These are phyloP conservation scores for Neurospora intermedia DNA, from an alignment of 495 filamentous ascomycete species.

Conservation along the genomic window DNA sequence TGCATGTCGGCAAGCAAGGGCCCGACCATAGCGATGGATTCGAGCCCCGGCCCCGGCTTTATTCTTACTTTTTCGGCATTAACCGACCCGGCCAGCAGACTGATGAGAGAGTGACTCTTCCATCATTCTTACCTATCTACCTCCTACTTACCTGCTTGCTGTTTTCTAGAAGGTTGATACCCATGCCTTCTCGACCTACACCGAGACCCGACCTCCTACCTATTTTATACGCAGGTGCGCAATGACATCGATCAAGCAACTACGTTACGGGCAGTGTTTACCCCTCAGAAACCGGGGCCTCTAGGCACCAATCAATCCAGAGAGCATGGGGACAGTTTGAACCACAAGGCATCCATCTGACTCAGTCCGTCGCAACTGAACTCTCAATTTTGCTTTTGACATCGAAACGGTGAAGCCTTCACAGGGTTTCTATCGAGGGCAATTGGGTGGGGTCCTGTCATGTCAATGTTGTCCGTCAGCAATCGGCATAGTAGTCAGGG, in stretches of 20 bases:
- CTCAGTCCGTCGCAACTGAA: neutral
- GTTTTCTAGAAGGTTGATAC: neutral
- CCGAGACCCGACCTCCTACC: neutral
- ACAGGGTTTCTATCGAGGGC: neutral
- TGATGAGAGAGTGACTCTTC: neutral
- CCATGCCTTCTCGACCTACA: neutral
- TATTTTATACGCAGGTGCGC: neutral
- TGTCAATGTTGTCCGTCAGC: neutral
- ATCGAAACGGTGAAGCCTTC: neutral
- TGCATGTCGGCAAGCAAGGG: neutral
- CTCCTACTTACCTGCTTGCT: neutral
- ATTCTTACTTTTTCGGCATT: neutral
- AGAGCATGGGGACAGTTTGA: neutral
- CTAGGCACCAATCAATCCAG: neutral
- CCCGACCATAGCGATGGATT: neutral
- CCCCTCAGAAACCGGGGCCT: neutral
- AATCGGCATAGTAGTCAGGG: neutral
- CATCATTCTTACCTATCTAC: neutral
- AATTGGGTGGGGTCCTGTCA: neutral
- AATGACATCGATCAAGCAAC: neutral
- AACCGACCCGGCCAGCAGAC: neutral
- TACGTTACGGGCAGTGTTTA: neutral
- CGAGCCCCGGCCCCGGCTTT: neutral
- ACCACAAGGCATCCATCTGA: neutral
- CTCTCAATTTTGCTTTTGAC: neutral